Conservation (phyloP, 2,329 filamentous ascomycete species). For the Colletotrichum ledebouriae region DNA sequence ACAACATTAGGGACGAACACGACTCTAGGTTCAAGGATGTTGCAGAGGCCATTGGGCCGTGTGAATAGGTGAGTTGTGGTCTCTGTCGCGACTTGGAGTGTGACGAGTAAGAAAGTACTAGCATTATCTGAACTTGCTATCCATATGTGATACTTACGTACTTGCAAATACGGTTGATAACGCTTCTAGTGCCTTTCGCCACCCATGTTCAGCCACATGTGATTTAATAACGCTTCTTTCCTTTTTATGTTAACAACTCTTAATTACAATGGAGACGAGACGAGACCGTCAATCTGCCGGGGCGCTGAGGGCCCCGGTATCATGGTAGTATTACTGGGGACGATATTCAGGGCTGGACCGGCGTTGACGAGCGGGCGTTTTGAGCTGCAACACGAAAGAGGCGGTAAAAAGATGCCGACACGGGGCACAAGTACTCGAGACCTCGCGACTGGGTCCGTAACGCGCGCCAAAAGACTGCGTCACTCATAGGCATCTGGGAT, state of each 20-base stretch:
- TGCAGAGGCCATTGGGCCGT: not conserved
- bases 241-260: not conserved
- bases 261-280: not conserved
- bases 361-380: conserved; percentile 39
- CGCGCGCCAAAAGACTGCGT: not conserved
- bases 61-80: conserved; percentile 21
- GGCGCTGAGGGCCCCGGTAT: conserved; percentile 1
- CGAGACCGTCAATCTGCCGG: conserved; percentile 14
- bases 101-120: not conserved
- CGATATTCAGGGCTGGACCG: conserved; percentile 22
- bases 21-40: conserved; percentile 1
- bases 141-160: conserved; percentile 7
- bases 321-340: no score
- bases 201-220: no score
- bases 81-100: conserved; percentile 18
- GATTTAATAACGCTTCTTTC: not conserved
- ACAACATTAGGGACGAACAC: conserved; percentile 29
- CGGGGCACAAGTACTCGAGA: conserved; percentile 25
- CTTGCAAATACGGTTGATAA: conserved; percentile 2
- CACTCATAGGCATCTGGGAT: not conserved
- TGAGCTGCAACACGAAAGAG: conserved; percentile 39
- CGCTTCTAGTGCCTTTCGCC: not conserved
- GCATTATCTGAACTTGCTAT: not conserved
- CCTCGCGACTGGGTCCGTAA: conserved; percentile 22
- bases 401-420: conserved; percentile 31